Evolutionary conservation across 176 grass and related monocot genomes (phyloP), one percentile per base, ranked within the genome.

Genomic region (Ananas comosus): DNA sequence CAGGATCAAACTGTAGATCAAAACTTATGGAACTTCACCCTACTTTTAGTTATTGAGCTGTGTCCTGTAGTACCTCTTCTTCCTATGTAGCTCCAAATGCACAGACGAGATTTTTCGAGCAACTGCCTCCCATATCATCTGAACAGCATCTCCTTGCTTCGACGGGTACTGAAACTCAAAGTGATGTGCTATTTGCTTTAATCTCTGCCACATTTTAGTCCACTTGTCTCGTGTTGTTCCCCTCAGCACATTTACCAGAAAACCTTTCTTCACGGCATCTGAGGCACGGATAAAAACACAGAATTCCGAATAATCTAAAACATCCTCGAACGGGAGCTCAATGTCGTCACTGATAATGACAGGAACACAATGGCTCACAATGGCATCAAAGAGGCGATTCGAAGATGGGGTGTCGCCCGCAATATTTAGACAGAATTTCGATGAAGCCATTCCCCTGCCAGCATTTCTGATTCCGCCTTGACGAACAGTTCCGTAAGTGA

Each of bases 371-470:
- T 91, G 91, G 76, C 74, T 86, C 27, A 80, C 85, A 1, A 96
- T 86, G 65, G 91, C 85, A 66, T 96, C 91, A 68, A 91, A 96
- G 75, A 91, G 91, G 11, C 91, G 80, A 84, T 91, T 96, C 2
- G 88, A 91, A 2, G 91, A 96, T 10, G 91, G 91, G 0, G 91
- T 96, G 54, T 17, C 54, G 14, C 19, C 54, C 19, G 54, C 54
- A 59, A 19, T 59, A 17, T 4, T 59, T 59, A 18, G 14, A 59
- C 16, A 14, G n/a, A 14, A 56, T 56, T 14, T 56, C 3, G 12
- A 56, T 56, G n/a, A 77, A 9, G 83, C 72, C 91, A 91, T 96
- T 16, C 91, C 88, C 13, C 51, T 70, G 10, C 80, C 75, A 52
- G 91, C 78, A 8, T 81, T 75, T 69, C 74, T 85, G 70, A 91